Conservation (phyloP, 805 yeast species). For the Sugiyamaella smithiae region DNA sequence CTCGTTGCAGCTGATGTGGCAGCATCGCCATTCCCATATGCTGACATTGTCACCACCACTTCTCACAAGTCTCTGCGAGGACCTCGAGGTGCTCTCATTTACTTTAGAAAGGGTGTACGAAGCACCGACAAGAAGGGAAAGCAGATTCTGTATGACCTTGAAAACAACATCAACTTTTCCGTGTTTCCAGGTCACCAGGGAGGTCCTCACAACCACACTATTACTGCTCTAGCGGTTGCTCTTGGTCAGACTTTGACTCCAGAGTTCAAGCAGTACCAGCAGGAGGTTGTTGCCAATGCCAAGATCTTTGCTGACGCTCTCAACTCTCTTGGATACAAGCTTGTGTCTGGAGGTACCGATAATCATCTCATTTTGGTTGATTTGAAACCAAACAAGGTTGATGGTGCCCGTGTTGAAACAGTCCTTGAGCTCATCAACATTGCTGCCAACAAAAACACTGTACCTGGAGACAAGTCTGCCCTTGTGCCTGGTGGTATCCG, state of each 20-base stretch:
- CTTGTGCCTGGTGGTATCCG: constrained; percentile 94
- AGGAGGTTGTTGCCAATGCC: constrained; percentile 78
- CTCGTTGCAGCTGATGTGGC: constrained; percentile 91
- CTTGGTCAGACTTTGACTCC: constrained; percentile 88
- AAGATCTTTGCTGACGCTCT: constrained; percentile 70
- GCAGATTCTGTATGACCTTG: constrained; percentile 81
- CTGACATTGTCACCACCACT: constrained; percentile 96
- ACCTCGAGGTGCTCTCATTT: constrained; percentile 98
- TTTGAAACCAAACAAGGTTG: constrained; percentile 73
- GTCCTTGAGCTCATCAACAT: constrained; percentile 86
- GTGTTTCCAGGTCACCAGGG: constrained; percentile 99
- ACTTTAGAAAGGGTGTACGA: constrained; percentile 92
- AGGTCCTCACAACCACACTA: constrained; percentile 99
- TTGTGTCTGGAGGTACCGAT: constrained; percentile 93
- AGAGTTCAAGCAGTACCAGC: constrained; percentile 83
- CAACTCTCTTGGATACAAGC: constrained; percentile 58
- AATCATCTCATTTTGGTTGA: constrained; percentile 87
- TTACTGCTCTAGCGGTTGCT: constrained; percentile 93
- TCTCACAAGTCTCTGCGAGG: constrained; percentile 98
- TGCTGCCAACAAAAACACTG: constrained; percentile 94
- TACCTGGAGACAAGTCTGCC: constrained; percentile 96
- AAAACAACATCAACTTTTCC: constrained; percentile 88
- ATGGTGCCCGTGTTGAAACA: constrained; percentile 94
- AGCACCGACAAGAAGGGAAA: constrained; percentile 78
- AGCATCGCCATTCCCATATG: constrained; percentile 87